Base-by-base conservation (phyloP, 352 stramenopile genomes). In the Blastocystis sp. region DNA sequence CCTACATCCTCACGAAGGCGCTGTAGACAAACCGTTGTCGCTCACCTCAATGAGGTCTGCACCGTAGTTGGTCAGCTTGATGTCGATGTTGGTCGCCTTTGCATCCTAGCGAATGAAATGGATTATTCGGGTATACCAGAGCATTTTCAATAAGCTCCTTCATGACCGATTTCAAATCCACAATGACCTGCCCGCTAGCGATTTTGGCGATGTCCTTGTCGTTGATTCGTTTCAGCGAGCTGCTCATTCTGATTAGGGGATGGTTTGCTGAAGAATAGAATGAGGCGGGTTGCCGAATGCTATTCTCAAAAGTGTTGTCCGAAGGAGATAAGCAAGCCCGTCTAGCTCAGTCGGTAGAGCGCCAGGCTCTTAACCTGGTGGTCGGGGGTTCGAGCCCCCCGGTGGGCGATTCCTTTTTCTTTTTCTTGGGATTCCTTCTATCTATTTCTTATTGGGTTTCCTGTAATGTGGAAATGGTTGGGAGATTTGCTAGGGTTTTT, bases 71-170 rank as follows among this genome's bases (percentile, higher is more conserved):
- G 94, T 94, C 4, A 98, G 90, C 77, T 95, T 95, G 17, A 97
- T 92, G 43, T 96, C 93, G 24, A 89, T 40, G 17, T 89, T 90
- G 9, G 90, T 93, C 9, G 93, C 93, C 43, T 92, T 91, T 2
- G 93, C 93, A 89, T 97, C 94, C 40, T 95, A 89, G 10, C 91
- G 38, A 48, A 74, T n/a, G 60, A 69, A 62, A 19, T 0, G 69
- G 24, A 24, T n/a, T n/a, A 0, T 1, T 0, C 19, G 17, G 43
- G 6, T n/a, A 74, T 71, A 63, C 81, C 60, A 95, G 89, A 48
- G 92, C 91, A 90, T 98, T 98, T 90, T 98, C 95, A 3, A 98
- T 92, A 40, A 98, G 91, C 91, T 99, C 96, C 90, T 99, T 99
- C 34, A 98, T 94, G 19, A 95, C 94, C n/a, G 93, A 96, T 10